Evolutionary conservation across 1,284 basidiomycete genomes (phyloP), one percentile per base, ranked within the genome.

Genomic region (Puccinia sorghi): DNA sequence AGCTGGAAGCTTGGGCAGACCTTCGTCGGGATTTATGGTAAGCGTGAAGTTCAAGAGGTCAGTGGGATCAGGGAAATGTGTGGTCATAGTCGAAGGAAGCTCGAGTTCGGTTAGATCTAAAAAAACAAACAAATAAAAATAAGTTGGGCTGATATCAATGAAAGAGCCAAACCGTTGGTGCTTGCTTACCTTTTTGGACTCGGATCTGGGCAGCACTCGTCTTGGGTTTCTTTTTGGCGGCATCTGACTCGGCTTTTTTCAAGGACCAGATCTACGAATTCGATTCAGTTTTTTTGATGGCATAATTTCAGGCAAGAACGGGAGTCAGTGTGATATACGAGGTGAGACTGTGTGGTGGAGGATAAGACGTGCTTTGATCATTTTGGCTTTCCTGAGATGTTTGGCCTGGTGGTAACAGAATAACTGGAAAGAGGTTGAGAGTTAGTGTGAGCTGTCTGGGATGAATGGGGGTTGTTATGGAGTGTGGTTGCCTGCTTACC

Each of bases 31-130:
- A 57, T 90, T 91, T 84, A 99, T 97, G 80, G 91, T 94, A 56
- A 99, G 89, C 69, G 90, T 91, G 85, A 99, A 99, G 88, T 97
- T 95, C 84, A 99, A 90, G 82, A 97, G 90, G 88, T 99, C 92
- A 79, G 89, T 87, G 79, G 94, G 90, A 88, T 98, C 92, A 25
- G 94, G 90, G 85, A 97, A 97, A 83, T 92, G 84, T 39, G 93
- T 97, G 87, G 92, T 91, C 94, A 99, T 99, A 27, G 97, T 99
- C 64, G 90, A 87, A 69, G 97, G 95, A 15, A 98, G 87, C 85
- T 98, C 97, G 69, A 99, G 90, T 85, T 99, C 97, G 41, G 97
- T 97, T 81, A 99, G 85, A 85, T 99, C 97, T 98, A 83, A 20
- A 17, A 17, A 46, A 20, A 37, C 22, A 20, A 46, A 48, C 0